A percentile compares a stretch with the other conserved stretches of the same genome.
These are phyloP conservation scores for Leccinum pachyderme DNA, from an alignment of 1,284 basidiomycete genomes.

Conservation along the genomic window DNA sequence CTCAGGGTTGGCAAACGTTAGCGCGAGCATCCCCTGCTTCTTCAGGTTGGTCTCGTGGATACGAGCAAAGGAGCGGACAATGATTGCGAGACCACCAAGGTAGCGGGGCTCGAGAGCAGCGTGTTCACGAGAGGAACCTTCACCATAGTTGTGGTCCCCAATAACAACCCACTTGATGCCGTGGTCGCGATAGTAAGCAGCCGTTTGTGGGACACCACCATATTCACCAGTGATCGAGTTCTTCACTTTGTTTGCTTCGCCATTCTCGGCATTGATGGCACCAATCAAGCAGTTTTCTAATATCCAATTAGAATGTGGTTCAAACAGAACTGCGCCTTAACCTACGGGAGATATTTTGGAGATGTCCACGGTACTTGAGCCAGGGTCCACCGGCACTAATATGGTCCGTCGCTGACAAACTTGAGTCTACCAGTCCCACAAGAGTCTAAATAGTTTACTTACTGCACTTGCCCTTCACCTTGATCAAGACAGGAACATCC, in stretches of 20 bases:
- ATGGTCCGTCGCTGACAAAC: neutral
- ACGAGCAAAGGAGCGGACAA: neutral
- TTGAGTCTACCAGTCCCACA: neutral
- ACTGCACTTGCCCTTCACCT: conserved; percentile 99
- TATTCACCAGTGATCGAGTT: neutral
- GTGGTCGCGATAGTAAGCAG: neutral
- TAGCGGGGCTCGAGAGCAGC: neutral
- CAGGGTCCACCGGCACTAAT: neutral
- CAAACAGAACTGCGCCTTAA: neutral
- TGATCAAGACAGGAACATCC: conserved; percentile 93
- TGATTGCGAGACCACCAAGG: neutral
- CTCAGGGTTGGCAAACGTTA: neutral
- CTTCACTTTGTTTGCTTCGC: neutral
- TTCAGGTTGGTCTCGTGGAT: conserved; percentile 1
- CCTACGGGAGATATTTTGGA: neutral
- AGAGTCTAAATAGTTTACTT: conserved; percentile 30
- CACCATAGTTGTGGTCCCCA: neutral
- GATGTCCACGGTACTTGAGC: neutral
- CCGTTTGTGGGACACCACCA: neutral
- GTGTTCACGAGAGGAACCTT: neutral
- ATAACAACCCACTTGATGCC: neutral
- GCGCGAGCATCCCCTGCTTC: neutral
- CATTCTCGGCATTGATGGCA: neutral
- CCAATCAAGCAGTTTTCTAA: neutral
- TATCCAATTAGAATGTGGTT: neutral